These are phyloP conservation scores for Gastroboletus turbinatus DNA, from an alignment of 1,284 basidiomycete genomes.

Conservation along the genomic window DNA sequence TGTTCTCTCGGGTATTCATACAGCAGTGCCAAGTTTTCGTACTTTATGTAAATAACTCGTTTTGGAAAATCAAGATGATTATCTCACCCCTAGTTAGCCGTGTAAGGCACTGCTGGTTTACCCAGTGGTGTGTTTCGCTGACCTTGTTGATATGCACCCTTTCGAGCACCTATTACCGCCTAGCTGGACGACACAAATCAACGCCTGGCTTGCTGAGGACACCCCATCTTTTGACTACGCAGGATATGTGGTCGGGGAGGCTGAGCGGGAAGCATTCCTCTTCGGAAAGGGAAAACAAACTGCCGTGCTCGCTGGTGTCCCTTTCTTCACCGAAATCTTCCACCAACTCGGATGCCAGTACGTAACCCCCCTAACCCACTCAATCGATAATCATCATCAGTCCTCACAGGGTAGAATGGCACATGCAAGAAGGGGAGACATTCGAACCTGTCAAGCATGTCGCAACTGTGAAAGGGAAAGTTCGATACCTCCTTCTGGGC, in stretches of 20 bases:
- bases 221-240: conserved; percentile 97
- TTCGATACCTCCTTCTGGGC: conserved; percentile 86
- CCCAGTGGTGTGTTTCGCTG: no score
- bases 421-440: conserved; percentile 79
- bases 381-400: neutral
- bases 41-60: no score
- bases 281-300: conserved; percentile 78
- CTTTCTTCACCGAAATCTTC: conserved; percentile 96
- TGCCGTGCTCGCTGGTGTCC: conserved; percentile 91
- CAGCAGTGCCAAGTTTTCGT: no score
- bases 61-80: conserved; percentile 2
- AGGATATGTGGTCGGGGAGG: conserved; percentile 96
- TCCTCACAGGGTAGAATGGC: conserved; percentile 83
- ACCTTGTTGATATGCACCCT: conserved; percentile 23
- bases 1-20: neutral
- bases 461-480: conserved; percentile 90
- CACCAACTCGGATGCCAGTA: conserved; percentile 86
- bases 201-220: conserved; percentile 89
- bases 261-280: conserved; percentile 81
- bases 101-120: no score
- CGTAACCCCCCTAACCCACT: conserved; percentile 35
- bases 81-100: no score
- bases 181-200: conserved; percentile 84
- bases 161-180: conserved; percentile 83
- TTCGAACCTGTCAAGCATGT: conserved; percentile 85